These are phyloP conservation scores for Suillus clintonianus DNA, from an alignment of 768 basidiomycete species.

Conservation along the genomic window DNA sequence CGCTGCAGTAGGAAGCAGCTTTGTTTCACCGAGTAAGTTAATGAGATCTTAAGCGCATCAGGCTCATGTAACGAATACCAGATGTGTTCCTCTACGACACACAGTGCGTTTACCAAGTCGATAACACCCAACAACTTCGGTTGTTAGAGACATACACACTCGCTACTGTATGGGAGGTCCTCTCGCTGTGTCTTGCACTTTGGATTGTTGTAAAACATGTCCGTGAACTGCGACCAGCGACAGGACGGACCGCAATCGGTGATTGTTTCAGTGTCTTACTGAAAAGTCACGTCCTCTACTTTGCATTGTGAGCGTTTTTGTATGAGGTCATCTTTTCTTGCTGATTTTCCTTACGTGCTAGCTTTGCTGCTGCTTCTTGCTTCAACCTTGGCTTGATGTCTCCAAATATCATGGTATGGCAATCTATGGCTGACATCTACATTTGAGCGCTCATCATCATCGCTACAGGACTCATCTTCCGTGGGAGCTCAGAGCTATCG, in stretches of 20 bases:
- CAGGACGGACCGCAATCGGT: background rate
- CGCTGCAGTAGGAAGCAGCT: background rate
- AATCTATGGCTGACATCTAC: background rate
- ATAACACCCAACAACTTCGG: background rate
- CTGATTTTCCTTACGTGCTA: background rate
- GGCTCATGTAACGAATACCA: background rate
- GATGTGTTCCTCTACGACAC: background rate
- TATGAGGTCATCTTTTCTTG: background rate
- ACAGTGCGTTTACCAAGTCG: background rate
- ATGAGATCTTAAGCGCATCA: background rate
- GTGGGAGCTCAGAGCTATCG: background rate
- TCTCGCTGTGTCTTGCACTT: background rate
- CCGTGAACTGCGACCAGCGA: background rate
- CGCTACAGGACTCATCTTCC: background rate
- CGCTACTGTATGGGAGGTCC: background rate
- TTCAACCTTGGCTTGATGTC: background rate
- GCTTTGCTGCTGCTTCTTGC: background rate
- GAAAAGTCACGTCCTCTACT: background rate
- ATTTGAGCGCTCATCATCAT: background rate
- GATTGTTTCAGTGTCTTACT: background rate
- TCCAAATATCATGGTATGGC: background rate
- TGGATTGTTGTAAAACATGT: background rate
- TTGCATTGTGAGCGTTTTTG: background rate
- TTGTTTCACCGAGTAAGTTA: background rate
- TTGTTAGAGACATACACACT: background rate